phyloP scores from a whole-genome alignment of 106 monocot genomes.

The Acorus calamus region DNA sequence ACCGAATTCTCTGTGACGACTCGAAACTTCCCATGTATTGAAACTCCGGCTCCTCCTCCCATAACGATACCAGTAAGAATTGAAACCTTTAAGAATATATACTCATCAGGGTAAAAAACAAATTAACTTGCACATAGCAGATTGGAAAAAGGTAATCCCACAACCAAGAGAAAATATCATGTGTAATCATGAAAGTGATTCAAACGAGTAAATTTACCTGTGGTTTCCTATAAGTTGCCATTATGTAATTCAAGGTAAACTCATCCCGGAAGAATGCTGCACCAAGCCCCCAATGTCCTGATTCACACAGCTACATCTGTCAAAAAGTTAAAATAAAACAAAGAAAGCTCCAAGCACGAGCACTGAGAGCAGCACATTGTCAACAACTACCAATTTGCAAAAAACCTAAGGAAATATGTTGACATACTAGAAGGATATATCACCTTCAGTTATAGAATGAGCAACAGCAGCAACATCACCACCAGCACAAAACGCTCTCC shows the following conservation, averaged over 20 bases:
- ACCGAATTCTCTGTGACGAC: slow-evolving; percentile 89
- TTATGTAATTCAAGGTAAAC: slow-evolving; percentile 68
- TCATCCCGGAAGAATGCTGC: slow-evolving; percentile 74
- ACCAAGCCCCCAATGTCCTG: slow-evolving; percentile 65
- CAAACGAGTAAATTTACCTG: slow-evolving; percentile 43
- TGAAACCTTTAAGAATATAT: slow-evolving; percentile 57
- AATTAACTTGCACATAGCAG: no score
- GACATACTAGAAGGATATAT: not conserved
- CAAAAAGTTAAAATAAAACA: not conserved
- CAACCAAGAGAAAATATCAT: no score
- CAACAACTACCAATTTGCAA: no score
- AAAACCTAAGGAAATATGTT: not conserved
- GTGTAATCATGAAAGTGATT: no score
- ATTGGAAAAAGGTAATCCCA: no score
- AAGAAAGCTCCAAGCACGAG: not conserved
- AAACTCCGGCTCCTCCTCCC: slow-evolving; percentile 96
- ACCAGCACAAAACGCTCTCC: slow-evolving; percentile 99
- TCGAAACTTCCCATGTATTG: slow-evolving; percentile 88
- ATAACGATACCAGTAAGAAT: slow-evolving; percentile 85
- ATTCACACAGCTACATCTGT: slow-evolving; percentile 20
- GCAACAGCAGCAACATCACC: slow-evolving; percentile 83
- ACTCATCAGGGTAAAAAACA: no score
- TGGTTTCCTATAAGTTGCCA: slow-evolving; percentile 85
- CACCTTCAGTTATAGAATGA: slow-evolving; percentile 49
- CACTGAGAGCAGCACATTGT: not conserved